A percentile compares a stretch with the other conserved stretches of the same genome.
Conservation (phyloP, 1,139 yeast genomes). For the Kazachstania sp. region DNA sequence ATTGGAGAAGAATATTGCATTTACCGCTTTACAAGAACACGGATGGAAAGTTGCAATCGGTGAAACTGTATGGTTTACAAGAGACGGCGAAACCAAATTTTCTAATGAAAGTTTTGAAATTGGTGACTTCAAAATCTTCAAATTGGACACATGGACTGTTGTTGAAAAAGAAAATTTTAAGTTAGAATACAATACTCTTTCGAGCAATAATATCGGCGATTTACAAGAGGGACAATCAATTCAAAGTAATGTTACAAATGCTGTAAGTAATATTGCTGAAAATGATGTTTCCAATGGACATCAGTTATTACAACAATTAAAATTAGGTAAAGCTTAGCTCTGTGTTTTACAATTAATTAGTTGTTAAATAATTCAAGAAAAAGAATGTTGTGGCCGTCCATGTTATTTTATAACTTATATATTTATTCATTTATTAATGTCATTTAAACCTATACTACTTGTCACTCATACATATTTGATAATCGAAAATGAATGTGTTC, state of each 20-base stretch:
- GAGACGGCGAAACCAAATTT: constrained; percentile 32
- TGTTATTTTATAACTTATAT: background rate
- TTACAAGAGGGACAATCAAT: background rate
- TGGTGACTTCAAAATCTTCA: constrained; percentile 37
- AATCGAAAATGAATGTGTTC: no score
- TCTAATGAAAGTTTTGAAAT: constrained; percentile 34
- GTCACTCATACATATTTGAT: no score
- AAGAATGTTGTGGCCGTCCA: background rate
- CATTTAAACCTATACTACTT: background rate
- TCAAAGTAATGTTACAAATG: background rate
- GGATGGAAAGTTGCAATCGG: constrained; percentile 33
- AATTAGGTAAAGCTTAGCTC: constrained; percentile 15
- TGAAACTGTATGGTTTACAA: constrained; percentile 35
- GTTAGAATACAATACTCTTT: constrained; percentile 20
- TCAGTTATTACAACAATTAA: constrained; percentile 26
- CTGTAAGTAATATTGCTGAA: background rate
- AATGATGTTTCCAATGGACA: constrained; percentile 21
- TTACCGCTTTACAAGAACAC: constrained; percentile 28
- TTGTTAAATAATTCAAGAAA: no score
- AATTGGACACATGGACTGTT: constrained; percentile 36
- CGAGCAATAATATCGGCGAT: background rate
- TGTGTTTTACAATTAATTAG: background rate
- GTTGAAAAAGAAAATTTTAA: constrained; percentile 31
- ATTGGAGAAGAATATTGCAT: constrained; percentile 37
- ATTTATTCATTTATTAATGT: background rate